Percentiles rank a stretch among this genome's conserved stretches.
Evolutionary conservation across 2,329 filamentous ascomycete genomes (phyloP).

Genomic region (Xylariales sp.): DNA sequence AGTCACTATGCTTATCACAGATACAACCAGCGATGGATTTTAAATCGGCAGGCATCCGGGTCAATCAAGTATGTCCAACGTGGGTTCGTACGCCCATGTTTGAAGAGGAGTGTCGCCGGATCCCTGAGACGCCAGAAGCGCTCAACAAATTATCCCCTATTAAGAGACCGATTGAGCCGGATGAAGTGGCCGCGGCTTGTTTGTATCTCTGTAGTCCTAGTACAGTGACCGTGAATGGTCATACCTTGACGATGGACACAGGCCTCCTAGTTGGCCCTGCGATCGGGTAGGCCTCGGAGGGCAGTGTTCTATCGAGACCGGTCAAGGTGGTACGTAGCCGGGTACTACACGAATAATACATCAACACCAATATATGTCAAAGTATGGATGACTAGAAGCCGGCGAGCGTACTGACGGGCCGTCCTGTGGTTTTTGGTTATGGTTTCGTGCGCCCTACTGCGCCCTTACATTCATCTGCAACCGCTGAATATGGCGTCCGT

Average conservation of each 20-base stretch:
- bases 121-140: conserved; percentile 28
- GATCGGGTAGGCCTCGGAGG: not conserved
- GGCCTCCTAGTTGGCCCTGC: conserved; percentile 3
- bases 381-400: no score
- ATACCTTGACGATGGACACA: conserved; percentile 38
- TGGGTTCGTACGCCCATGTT: conserved; percentile 42
- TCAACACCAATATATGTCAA: no score
- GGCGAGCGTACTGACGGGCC: no score
- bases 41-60: conserved; percentile 36
- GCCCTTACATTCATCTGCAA: no score
- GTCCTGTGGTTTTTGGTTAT: no score
- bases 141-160: conserved; percentile 32
- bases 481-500: no score
- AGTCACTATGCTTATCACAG: no score
- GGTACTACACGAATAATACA: no score
- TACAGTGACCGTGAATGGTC: conserved; percentile 37
- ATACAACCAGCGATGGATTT: conserved; percentile 40
- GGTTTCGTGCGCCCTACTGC: no score
- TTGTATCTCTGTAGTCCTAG: conserved; percentile 41
- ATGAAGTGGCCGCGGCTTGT: conserved; percentile 42
- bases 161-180: conserved; percentile 40
- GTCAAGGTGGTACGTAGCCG: no score
- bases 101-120: conserved; percentile 36
- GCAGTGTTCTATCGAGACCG: no score
- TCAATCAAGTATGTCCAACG: conserved; percentile 39